Percentiles rank a stretch among this genome's conserved stretches.
Conservation (phyloP, 1,139 yeast species). For the Lodderomyces metapsilosis region DNA sequence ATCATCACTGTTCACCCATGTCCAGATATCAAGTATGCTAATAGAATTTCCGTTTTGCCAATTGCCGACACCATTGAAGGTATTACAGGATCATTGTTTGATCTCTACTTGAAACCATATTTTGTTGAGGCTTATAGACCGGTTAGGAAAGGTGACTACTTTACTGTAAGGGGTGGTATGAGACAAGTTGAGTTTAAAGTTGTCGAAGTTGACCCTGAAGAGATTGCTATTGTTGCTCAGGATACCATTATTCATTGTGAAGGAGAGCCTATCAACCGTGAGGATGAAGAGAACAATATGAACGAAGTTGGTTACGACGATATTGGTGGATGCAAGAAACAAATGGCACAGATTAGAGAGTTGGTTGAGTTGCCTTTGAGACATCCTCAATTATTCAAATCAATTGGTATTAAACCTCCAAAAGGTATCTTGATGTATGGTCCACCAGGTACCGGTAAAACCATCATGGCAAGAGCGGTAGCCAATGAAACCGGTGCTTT, state of each 20-base stretch:
- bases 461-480: slow-evolving; percentile 99
- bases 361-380: slow-evolving; percentile 94
- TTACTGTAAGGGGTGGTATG: slow-evolving; percentile 97
- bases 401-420: slow-evolving; percentile 97
- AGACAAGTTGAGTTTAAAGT: slow-evolving; percentile 98
- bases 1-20: slow-evolving; percentile 89
- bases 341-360: slow-evolving; percentile 98
- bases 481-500: slow-evolving; percentile 99
- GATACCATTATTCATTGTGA: slow-evolving; percentile 98
- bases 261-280: slow-evolving; percentile 98
- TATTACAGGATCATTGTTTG: slow-evolving; percentile 94
- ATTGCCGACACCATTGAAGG: slow-evolving; percentile 99
- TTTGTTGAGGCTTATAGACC: slow-evolving; percentile 99
- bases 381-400: slow-evolving; percentile 95
- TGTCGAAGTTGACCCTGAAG: slow-evolving; percentile 97
- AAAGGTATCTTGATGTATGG: slow-evolving; percentile 97
- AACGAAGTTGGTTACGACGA: slow-evolving; percentile 98
- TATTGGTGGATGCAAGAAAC: slow-evolving; percentile 98
- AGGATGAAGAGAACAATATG: slow-evolving; percentile 94
- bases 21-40: slow-evolving; percentile 95
- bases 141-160: slow-evolving; percentile 94
- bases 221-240: slow-evolving; percentile 96
- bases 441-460: slow-evolving; percentile 98
- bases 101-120: slow-evolving; percentile 94
- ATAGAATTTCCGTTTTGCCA: slow-evolving; percentile 92